These are phyloP conservation scores for Whalleya microplaca DNA, from an alignment of 2,329 filamentous ascomycete species.

Conservation along the genomic window DNA sequence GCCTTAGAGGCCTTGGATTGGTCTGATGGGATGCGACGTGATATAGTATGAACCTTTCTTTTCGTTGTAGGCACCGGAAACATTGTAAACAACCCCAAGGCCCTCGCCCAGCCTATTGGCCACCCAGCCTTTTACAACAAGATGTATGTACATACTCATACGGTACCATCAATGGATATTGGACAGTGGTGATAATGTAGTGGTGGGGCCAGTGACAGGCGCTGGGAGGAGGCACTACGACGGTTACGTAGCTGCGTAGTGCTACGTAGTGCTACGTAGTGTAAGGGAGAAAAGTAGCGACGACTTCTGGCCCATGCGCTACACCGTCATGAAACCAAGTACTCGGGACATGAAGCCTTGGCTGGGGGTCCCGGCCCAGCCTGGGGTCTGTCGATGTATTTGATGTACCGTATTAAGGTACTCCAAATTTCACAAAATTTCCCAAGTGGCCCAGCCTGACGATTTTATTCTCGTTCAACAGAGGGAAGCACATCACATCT, in stretches of 20 bases:
- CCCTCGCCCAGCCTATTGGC: constrained; percentile 27
- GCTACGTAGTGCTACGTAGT: not conserved
- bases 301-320: constrained; percentile 17
- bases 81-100: constrained; percentile 34
- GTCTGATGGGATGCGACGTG: constrained; percentile 23
- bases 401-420: constrained; percentile 1
- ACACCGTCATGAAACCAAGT: constrained; percentile 27
- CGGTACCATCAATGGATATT: constrained; percentile 28
- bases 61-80: constrained; percentile 28
- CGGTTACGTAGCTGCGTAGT: not conserved
- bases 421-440: constrained; percentile 39
- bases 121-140: constrained; percentile 8
- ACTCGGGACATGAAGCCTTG: constrained; percentile 26
- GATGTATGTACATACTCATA: not conserved
- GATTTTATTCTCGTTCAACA: constrained; percentile 31
- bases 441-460: constrained; percentile 35
- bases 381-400: no score
- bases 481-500: constrained; percentile 35
- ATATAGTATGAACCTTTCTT: constrained; percentile 19
- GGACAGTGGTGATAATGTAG: constrained; percentile 29
- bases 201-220: constrained; percentile 16
- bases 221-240: no score
- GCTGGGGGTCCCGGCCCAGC: constrained; percentile 24
- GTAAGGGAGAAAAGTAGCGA: constrained; percentile 11
- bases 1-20: constrained; percentile 26